Evolutionary conservation across 2,329 filamentous ascomycete genomes (phyloP).

Genomic region (Verticillium albo-atrum): DNA sequence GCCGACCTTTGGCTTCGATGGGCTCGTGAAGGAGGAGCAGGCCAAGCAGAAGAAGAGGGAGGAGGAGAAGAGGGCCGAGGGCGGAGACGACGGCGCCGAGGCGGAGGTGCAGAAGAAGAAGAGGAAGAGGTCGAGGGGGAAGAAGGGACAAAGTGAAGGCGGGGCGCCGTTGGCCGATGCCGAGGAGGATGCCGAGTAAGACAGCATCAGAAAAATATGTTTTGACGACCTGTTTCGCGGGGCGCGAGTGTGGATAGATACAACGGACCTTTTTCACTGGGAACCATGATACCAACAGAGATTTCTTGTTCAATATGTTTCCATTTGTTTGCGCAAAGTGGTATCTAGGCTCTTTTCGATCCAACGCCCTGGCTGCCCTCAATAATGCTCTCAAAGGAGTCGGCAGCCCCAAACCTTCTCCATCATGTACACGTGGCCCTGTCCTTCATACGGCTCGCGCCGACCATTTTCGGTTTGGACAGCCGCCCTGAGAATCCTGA

Average conservation of each 20-base stretch:
- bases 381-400: background rate
- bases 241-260: background rate
- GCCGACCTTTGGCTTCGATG: conserved; percentile 24
- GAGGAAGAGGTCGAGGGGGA: conserved; percentile 46
- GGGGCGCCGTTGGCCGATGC: conserved; percentile 1
- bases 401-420: background rate
- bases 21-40: conserved; percentile 6
- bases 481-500: background rate
- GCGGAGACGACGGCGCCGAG: conserved; percentile 20
- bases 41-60: conserved; percentile 21
- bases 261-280: background rate
- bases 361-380: background rate
- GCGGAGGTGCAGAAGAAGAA: conserved; percentile 37
- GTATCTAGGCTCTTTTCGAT: background rate
- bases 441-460: background rate
- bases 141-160: conserved; percentile 26
- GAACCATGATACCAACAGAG: background rate
- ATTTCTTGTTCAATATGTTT: background rate
- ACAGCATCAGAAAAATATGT: background rate
- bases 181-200: background rate
- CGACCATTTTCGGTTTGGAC: background rate
- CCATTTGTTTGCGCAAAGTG: background rate
- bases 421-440: background rate
- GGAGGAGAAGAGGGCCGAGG: conserved; percentile 21
- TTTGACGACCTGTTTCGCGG: background rate